Evolutionary conservation across 2,329 filamentous ascomycete species (phyloP).

Genomic region (Chaetomium strumarium): DNA sequence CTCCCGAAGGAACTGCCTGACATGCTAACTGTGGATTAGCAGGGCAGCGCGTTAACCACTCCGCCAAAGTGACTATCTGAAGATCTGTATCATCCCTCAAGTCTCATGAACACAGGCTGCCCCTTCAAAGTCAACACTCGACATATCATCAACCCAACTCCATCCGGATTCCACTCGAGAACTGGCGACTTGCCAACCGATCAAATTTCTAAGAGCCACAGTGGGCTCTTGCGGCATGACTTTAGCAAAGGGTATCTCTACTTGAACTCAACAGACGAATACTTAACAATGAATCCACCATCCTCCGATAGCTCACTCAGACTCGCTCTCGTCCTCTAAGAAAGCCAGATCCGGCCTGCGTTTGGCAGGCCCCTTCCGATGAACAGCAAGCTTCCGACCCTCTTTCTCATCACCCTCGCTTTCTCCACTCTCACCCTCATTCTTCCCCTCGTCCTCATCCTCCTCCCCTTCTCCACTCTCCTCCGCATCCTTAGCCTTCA

Average conservation of each 20-base stretch:
- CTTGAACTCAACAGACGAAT: neutral
- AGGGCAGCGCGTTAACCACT: conserved; percentile 22
- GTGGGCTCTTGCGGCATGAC: too few relatives aligned
- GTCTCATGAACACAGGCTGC: too few relatives aligned
- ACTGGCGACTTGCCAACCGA: neutral
- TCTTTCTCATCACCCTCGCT: conserved; percentile 28
- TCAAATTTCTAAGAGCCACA: too few relatives aligned
- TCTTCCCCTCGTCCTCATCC: conserved; percentile 24
- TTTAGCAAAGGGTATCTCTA: neutral
- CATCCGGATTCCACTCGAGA: neutral
- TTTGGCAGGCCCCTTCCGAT: conserved; percentile 35
- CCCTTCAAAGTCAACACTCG: too few relatives aligned
- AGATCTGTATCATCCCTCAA: too few relatives aligned
- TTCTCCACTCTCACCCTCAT: neutral
- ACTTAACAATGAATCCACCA: neutral
- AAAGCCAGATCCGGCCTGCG: conserved; percentile 54
- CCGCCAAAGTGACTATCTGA: conserved; percentile 16
- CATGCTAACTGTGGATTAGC: conserved; percentile 13
- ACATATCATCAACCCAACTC: too few relatives aligned
- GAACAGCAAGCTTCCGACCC: conserved; percentile 29
- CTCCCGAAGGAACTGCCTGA: conserved; percentile 20
- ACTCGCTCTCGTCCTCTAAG: conserved; percentile 63
- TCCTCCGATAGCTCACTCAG: conserved; percentile 40
- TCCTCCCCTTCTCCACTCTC: conserved; percentile 19
- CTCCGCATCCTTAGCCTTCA: neutral